These are phyloP conservation scores for Vanderwaltozyma verrucispora DNA, from an alignment of 805 yeast species.

Conservation along the genomic window DNA sequence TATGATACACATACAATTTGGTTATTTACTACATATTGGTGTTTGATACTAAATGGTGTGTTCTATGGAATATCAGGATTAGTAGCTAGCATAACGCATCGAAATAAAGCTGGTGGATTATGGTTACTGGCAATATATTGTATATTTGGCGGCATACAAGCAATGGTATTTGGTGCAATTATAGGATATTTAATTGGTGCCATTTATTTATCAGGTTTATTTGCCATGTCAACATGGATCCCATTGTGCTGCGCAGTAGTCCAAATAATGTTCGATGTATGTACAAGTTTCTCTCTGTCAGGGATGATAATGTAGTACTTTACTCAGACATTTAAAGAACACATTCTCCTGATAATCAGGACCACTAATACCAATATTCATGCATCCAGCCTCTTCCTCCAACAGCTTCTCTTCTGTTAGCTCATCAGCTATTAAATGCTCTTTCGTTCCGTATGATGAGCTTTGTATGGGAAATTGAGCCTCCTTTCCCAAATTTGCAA, in stretches of 20 bases:
- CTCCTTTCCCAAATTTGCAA: not conserved
- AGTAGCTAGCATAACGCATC: conserved; percentile 44
- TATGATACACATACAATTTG: conserved; percentile 68
- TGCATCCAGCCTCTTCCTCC: too few species aligned
- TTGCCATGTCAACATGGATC: conserved; percentile 91
- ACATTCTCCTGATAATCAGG: too few species aligned
- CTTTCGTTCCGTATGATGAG: too few species aligned
- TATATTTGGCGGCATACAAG: conserved; percentile 50
- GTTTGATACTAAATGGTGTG: conserved; percentile 52
- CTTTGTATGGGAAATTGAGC: too few species aligned
- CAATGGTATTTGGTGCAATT: conserved; percentile 61
- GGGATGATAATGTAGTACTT: conserved; percentile 14
- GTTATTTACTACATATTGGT: conserved; percentile 77
- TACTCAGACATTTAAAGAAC: too few species aligned
- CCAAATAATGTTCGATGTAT: conserved; percentile 54
- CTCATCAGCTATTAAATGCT: too few species aligned
- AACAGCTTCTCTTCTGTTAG: too few species aligned
- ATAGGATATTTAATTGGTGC: conserved; percentile 68
- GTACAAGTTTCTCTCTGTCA: conserved; percentile 32
- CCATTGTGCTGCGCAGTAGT: conserved; percentile 76
- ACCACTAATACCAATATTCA: too few species aligned
- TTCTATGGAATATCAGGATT: conserved; percentile 57
- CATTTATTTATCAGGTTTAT: conserved; percentile 67
- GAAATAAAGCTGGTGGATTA: conserved; percentile 32
- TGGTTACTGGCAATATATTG: conserved; percentile 39